A percentile compares a stretch with the other conserved stretches of the same genome.
phyloP scores from a whole-genome alignment of 2,329 filamentous ascomycete species.

The Clonostachys chloroleuca region DNA sequence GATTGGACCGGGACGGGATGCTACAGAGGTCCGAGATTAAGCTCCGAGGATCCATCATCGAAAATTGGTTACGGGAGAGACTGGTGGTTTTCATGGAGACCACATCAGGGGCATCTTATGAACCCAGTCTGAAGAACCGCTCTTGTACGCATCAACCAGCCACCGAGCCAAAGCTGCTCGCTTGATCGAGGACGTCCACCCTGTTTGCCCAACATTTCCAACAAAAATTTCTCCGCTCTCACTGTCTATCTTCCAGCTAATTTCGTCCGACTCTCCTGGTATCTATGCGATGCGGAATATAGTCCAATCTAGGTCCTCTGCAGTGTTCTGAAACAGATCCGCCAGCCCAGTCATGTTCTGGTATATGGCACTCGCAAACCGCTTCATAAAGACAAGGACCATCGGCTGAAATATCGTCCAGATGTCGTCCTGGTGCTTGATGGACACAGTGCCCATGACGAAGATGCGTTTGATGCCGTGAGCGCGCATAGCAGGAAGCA shows the following conservation, averaged over 20 bases:
- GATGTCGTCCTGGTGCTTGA: constrained; percentile 13
- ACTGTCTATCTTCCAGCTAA: constrained; percentile 17
- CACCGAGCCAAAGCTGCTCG: constrained; percentile 15
- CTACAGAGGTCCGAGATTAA: neutral
- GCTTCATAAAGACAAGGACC: constrained; percentile 4
- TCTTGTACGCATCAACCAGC: constrained; percentile 11
- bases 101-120: constrained; percentile 10
- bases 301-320: constrained; percentile 17
- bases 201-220: constrained; percentile 10
- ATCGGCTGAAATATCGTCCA: constrained; percentile 7
- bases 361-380: constrained; percentile 8
- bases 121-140: constrained; percentile 6
- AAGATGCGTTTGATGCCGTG: constrained; percentile 22
- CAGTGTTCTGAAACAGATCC: constrained; percentile 11
- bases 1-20: constrained; percentile 9
- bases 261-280: constrained; percentile 14
- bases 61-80: neutral
- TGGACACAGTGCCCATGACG: constrained; percentile 23
- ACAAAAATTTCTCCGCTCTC: constrained; percentile 11
- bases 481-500: constrained; percentile 17
- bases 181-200: constrained; percentile 8
- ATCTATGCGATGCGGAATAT: constrained; percentile 16
- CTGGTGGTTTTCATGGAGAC: neutral
- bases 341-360: constrained; percentile 10
- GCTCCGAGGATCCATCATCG: neutral